Evolutionary conservation across 495 filamentous ascomycete genomes (phyloP), one percentile per base, ranked within the genome.

Genomic region (Margaritispora aquatica): DNA sequence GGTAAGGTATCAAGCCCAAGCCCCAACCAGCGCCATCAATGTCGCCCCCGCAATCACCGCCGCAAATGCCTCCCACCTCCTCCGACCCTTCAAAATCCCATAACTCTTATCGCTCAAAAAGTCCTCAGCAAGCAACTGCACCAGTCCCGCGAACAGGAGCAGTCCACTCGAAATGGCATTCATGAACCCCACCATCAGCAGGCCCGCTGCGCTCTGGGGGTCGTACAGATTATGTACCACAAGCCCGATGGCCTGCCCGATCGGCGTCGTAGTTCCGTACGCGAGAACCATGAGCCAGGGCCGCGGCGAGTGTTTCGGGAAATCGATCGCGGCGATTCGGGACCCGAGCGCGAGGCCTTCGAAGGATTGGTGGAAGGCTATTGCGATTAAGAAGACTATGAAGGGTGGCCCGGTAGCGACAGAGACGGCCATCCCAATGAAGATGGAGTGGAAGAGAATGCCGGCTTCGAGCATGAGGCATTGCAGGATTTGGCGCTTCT

Each of bases 221-320:
- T 94, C 89, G 69, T 96, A 97, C 24, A 96, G 72, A 26, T 82
- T 85, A 69, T 96, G 90, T 19, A 96, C 79, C 21, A 84, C 74
- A 9, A 97, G 74, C 0, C 93, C 93, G 51, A 96, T 87, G 1
- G 90, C 90, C 68, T 97, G 93, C 13, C 93, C 93, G 36, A 96
- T 73, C 1, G 93, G 93, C 1, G 93, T 96, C 1, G 93, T 97
- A 44, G 86, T 83, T 23, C 93, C 93, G 66, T 95, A 97, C 2
- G 93, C 90, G 8, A 94, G 75, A 3, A 87, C 88, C 93, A 97
- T 97, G n/a, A 96, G 78, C 92, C 92, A 96, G 11, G 93, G 93
- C 75, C 69, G 79, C 71, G 67, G 73, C 50, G 62, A 77, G 21
- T 76, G 71, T 27, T 71, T 73, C n/a, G 84, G 78, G 57, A 81